These are phyloP conservation scores for Vicia villosa DNA, from an alignment of 306 rosid genomes.

Conservation along the genomic window DNA sequence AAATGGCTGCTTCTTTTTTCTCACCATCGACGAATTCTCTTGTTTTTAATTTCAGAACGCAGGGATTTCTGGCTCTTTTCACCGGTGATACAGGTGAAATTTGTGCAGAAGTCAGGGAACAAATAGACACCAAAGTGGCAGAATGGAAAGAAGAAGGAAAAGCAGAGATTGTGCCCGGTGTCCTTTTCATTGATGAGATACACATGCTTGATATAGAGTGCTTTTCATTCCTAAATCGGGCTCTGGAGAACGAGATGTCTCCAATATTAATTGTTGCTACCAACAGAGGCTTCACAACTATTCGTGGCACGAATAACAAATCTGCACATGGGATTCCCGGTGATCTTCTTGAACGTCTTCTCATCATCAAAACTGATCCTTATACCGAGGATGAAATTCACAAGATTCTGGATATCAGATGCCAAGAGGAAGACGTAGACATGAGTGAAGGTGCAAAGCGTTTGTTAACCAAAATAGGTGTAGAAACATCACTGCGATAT, in stretches of 20 bases:
- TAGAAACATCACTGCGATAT: conserved; percentile 89
- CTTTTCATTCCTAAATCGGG: conserved; percentile 91
- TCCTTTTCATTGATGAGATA: conserved; percentile 94
- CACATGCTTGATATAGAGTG: conserved; percentile 99
- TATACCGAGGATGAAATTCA: conserved; percentile 80
- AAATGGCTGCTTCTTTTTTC: neutral
- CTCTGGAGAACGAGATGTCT: conserved; percentile 96
- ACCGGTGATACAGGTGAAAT: conserved; percentile 99
- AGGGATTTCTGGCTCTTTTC: conserved; percentile 94
- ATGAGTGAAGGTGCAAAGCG: conserved; percentile 86
- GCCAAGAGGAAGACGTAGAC: conserved; percentile 94
- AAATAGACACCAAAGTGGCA: conserved; percentile 97
- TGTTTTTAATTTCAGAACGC: conserved; percentile 61
- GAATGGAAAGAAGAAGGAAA: conserved; percentile 99
- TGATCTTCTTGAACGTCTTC: conserved; percentile 91
- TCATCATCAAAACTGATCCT: conserved; percentile 90
- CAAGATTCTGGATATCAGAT: conserved; percentile 82
- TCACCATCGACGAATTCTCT: conserved; percentile 33
- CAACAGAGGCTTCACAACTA: conserved; percentile 91
- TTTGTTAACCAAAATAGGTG: conserved; percentile 88
- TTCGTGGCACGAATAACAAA: conserved; percentile 92
- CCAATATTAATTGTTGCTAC: conserved; percentile 95
- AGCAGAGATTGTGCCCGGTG: conserved; percentile 97
- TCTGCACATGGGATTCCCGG: conserved; percentile 97
- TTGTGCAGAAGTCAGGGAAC: conserved; percentile 97